Percentiles rank a stretch among this genome's conserved stretches.
Evolutionary conservation across 2,329 filamentous ascomycete species (phyloP).

Genomic region (Pezicula radicicola): DNA sequence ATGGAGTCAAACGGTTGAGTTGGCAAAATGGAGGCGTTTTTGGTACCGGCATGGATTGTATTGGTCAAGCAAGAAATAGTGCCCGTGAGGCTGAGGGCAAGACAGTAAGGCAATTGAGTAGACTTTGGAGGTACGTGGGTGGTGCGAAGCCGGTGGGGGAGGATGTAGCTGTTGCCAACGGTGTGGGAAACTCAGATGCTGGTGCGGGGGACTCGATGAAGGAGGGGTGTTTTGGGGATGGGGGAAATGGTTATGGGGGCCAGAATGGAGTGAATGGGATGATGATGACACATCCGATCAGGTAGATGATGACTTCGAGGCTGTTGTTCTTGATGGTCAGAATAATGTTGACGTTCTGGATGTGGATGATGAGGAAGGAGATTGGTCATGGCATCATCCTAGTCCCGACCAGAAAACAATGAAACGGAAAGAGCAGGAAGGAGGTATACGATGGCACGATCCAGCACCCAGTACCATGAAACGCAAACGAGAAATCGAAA

Average conservation of each 20-base stretch:
- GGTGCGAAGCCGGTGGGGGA: slow-evolving; percentile 5
- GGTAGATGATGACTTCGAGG: no score
- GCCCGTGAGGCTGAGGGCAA: slow-evolving; percentile 2
- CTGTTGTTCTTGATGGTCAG: no score
- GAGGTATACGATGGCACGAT: neutral
- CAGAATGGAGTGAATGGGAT: no score
- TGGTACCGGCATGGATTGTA: neutral
- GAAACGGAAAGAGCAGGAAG: neutral
- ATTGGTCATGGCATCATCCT: neutral
- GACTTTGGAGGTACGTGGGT: slow-evolving; percentile 6
- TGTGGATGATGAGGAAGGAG: neutral
- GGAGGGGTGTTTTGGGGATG: no score
- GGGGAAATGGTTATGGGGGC: no score
- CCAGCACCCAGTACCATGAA: neutral
- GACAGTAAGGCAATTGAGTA: slow-evolving; percentile 5
- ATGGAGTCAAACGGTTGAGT: neutral
- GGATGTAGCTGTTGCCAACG: neutral
- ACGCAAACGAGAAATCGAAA: neutral
- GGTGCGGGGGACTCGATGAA: neutral
- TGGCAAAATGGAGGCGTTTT: neutral
- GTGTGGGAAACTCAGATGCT: neutral
- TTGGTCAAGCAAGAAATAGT: neutral
- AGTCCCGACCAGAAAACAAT: neutral
- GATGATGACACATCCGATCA: no score
- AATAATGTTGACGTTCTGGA: no score